Conservation (phyloP, 148 eudicot genomes). For the Silene uniflora region DNA sequence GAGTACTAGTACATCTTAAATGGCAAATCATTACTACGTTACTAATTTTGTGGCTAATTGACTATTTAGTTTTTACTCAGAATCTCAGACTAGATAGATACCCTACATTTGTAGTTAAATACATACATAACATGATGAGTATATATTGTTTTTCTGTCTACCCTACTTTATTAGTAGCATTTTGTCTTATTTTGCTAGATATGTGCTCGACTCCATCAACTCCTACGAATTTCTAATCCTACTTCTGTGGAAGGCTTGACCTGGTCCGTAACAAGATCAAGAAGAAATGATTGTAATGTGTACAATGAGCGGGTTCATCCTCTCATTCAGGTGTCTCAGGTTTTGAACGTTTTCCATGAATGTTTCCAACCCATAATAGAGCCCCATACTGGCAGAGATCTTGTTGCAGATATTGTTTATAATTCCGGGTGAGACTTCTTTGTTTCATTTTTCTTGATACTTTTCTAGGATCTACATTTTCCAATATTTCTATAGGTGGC, state of each 20-base stretch:
- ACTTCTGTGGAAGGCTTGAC: conserved; percentile 36
- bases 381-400: conserved; percentile 45
- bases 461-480: not conserved
- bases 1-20: not conserved
- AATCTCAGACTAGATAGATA: not conserved
- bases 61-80: not conserved
- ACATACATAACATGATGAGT: not conserved
- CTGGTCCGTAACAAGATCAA: conserved; percentile 48
- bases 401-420: conserved; percentile 50
- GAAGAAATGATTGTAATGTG: conserved; percentile 46
- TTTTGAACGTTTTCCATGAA: conserved; percentile 42
- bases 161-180: not conserved
- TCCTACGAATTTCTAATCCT: conserved; percentile 35
- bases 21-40: not conserved
- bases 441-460: not conserved
- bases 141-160: not conserved
- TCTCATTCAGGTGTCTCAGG: conserved; percentile 39
- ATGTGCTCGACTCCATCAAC: conserved; percentile 47
- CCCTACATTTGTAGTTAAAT: not conserved
- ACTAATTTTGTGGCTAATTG: not conserved
- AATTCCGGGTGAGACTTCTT: conserved; percentile 44
- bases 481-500: not conserved
- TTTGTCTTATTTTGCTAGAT: conserved; percentile 29
- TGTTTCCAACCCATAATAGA: conserved; percentile 50
- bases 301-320: conserved; percentile 42